These are phyloP conservation scores for Grosmannia penicillata DNA, from an alignment of 2,329 filamentous ascomycete species.

Conservation along the genomic window DNA sequence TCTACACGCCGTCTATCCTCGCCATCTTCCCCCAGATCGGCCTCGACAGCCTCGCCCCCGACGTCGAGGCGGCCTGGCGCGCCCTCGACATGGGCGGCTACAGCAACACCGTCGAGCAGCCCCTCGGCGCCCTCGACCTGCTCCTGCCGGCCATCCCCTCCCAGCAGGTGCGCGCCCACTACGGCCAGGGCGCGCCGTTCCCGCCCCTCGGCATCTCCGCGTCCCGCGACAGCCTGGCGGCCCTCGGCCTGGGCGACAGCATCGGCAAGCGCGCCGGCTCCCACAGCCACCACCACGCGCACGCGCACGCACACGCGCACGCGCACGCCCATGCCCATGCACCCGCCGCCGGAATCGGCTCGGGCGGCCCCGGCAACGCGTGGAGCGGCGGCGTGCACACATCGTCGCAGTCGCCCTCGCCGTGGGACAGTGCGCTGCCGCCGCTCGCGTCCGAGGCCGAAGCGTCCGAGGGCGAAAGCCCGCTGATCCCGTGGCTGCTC, in stretches of 20 bases:
- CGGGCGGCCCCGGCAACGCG: no score
- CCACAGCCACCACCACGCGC: conserved; percentile 10
- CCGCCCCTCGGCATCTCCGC: conserved; percentile 34
- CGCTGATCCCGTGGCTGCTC: conserved; percentile 61
- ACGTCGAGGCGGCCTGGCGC: conserved; percentile 34
- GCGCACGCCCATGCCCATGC: background rate
- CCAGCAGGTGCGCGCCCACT: conserved; percentile 18
- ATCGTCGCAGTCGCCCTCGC: no score
- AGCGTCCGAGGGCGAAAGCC: conserved; percentile 49
- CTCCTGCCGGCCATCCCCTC: conserved; percentile 43
- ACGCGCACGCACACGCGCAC: no score
- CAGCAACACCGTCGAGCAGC: conserved; percentile 27
- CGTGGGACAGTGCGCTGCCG: background rate
- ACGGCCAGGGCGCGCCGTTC: conserved; percentile 28
- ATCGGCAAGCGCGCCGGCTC: conserved; percentile 12
- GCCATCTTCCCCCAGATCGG: conserved; percentile 51
- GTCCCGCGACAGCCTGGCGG: conserved; percentile 20
- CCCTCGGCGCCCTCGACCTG: conserved; percentile 45
- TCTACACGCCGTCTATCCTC: conserved; percentile 53
- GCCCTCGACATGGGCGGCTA: conserved; percentile 37
- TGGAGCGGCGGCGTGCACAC: background rate
- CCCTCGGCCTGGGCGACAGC: conserved; percentile 7
- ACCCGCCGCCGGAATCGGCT: no score
- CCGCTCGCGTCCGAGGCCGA: conserved; percentile 11
- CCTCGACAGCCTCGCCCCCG: conserved; percentile 30